phyloP scores from a whole-genome alignment of 2,329 filamentous ascomycete genomes.

The Fusarium ambrosium region DNA sequence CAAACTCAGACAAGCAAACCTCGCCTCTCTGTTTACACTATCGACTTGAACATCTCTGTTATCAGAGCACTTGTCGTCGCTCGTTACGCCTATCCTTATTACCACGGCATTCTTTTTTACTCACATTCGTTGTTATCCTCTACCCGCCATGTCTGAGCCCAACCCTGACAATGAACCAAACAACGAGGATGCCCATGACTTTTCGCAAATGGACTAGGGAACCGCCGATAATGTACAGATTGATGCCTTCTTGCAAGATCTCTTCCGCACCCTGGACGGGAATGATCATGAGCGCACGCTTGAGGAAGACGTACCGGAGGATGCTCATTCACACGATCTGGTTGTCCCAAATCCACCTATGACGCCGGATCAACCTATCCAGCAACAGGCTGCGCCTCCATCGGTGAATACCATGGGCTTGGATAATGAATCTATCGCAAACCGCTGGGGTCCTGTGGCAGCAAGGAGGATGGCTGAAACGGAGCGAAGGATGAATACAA shows the following conservation, averaged over 20 bases:
- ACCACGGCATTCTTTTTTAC: neutral
- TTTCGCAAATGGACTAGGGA: neutral
- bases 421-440: neutral
- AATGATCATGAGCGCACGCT: neutral
- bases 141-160: neutral
- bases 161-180: neutral
- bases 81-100: neutral
- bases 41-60: neutral
- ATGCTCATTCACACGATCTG: neutral
- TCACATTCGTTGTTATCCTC: neutral
- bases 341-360: neutral
- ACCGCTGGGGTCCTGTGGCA: neutral
- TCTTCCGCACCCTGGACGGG: neutral
- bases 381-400: neutral
- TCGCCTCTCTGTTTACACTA: neutral
- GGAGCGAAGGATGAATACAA: neutral
- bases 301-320: neutral
- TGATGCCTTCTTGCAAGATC: neutral
- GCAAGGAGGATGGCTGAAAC: neutral
- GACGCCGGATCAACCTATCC: neutral
- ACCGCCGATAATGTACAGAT: neutral
- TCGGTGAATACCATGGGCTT: neutral
- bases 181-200: neutral
- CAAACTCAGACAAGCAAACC: neutral
- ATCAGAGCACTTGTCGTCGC: neutral